A percentile compares a stretch with the other conserved stretches of the same genome.
These are phyloP conservation scores for Colletotrichum sp. DNA, from an alignment of 2,329 filamentous ascomycete species.

Conservation along the genomic window DNA sequence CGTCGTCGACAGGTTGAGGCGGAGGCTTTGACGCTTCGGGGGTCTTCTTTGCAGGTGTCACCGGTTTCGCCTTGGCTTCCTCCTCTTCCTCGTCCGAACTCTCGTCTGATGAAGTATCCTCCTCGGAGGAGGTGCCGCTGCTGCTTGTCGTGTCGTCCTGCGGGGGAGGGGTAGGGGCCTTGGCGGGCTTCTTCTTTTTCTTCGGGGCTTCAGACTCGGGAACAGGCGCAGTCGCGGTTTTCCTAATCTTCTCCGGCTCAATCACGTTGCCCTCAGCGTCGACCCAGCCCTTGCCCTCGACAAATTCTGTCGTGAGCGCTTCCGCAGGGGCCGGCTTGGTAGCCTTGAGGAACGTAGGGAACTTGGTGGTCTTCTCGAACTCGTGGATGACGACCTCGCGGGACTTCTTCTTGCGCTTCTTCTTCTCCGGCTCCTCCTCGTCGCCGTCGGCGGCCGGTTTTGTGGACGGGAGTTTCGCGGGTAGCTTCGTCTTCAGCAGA, in stretches of 20 bases:
- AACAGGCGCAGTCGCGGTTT: conserved; percentile 23
- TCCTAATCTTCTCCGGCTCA: conserved; percentile 58
- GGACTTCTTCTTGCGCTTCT: conserved; percentile 66
- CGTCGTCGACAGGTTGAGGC: conserved; percentile 26
- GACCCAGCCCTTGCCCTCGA: conserved; percentile 89
- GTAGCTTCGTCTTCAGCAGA: conserved; percentile 81
- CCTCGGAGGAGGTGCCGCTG: conserved; percentile 40
- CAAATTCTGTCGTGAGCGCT: conserved; percentile 64
- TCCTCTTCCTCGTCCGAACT: conserved; percentile 32
- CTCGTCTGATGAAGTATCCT: conserved; percentile 34
- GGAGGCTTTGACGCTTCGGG: not conserved
- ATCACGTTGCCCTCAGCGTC: conserved; percentile 79
- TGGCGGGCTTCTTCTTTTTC: conserved; percentile 21
- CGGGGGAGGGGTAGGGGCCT: not conserved
- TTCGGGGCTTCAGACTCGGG: conserved; percentile 27
- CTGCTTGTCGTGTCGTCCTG: conserved; percentile 41
- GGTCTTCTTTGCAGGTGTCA: conserved; percentile 7
- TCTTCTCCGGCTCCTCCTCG: conserved; percentile 44
- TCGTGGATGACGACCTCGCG: conserved; percentile 80
- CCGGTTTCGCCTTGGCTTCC: conserved; percentile 14
- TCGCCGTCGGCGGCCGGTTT: conserved; percentile 45
- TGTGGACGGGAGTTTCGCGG: conserved; percentile 41
- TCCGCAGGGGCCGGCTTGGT: conserved; percentile 45
- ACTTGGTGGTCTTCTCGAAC: conserved; percentile 83
- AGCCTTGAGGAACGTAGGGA: conserved; percentile 80